Percentiles rank a stretch among this genome's conserved stretches.
These are phyloP conservation scores for Ceratobasidium sp. DNA, from an alignment of 1,284 basidiomycete species.

Conservation along the genomic window DNA sequence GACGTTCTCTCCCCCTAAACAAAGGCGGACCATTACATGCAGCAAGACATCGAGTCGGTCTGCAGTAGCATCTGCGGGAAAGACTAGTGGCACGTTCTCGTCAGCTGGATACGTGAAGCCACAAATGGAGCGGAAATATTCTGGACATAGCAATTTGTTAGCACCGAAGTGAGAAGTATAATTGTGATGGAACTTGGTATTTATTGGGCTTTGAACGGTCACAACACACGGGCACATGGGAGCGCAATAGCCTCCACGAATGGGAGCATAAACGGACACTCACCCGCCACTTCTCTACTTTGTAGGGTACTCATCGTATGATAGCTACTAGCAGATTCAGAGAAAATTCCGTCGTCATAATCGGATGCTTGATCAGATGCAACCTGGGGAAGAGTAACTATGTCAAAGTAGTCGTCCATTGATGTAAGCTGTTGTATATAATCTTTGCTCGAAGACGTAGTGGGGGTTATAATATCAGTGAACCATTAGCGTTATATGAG, in stretches of 20 bases:
- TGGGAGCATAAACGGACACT: too few species aligned
- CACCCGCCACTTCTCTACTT: constrained; percentile 1
- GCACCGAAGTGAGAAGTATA: background rate
- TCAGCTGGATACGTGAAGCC: constrained; percentile 7
- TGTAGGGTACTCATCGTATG: constrained; percentile 23
- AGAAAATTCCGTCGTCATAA: background rate
- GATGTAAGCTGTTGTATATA: too few species aligned
- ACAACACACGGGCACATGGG: too few species aligned
- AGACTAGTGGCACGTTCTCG: constrained; percentile 15
- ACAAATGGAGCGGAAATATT: constrained; percentile 9
- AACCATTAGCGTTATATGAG: too few species aligned
- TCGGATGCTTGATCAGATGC: too few species aligned
- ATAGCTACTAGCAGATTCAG: background rate
- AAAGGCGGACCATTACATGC: background rate
- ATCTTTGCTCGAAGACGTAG: too few species aligned
- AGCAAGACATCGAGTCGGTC: constrained; percentile 16
- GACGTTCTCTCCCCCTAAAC: background rate
- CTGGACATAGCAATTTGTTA: background rate
- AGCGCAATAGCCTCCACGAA: too few species aligned
- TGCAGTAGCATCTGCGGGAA: constrained; percentile 1
- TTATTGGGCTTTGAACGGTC: too few species aligned
- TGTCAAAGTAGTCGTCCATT: too few species aligned
- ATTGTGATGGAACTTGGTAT: too few species aligned
- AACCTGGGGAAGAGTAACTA: too few species aligned
- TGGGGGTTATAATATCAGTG: too few species aligned